These are phyloP conservation scores for Backusella luteola DNA, from an alignment of 192 early-diverging fungal species.

Conservation along the genomic window DNA sequence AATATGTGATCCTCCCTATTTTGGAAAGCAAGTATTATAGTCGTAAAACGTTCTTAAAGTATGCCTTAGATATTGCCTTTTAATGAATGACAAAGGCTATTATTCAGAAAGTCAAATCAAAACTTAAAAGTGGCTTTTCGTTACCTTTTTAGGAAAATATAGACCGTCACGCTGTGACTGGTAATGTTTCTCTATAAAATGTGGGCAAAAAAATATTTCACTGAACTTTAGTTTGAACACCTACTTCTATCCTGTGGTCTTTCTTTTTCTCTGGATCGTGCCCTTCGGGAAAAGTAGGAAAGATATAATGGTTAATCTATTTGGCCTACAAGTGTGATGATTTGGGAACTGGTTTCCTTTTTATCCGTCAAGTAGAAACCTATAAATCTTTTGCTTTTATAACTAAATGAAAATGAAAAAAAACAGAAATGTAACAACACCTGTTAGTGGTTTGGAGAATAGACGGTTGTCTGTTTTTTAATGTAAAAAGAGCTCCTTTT, in stretches of 20 bases:
- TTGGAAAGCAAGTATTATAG: background rate
- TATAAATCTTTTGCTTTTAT: background rate
- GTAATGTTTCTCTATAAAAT: background rate
- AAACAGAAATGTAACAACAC: no score
- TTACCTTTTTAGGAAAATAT: no score
- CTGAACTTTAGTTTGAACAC: background rate
- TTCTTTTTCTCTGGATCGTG: slow-evolving; percentile 15
- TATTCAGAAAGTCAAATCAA: no score
- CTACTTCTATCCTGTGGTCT: slow-evolving; percentile 25
- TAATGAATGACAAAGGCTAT: background rate
- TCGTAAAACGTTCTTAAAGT: background rate
- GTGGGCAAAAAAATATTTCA: background rate
- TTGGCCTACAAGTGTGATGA: background rate
- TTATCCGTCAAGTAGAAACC: background rate
- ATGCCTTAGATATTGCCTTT: background rate
- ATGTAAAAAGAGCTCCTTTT: no score
- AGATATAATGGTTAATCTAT: slow-evolving; percentile 14
- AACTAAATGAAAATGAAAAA: background rate
- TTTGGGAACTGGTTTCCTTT: background rate
- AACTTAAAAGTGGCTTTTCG: background rate
- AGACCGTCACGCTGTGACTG: background rate
- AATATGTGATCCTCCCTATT: no score
- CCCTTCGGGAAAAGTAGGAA: slow-evolving; percentile 26
- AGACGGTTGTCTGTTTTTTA: no score
- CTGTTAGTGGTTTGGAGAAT: no score